These are phyloP conservation scores for Evansstolkia leycettana DNA, from an alignment of 495 filamentous ascomycete species.

Conservation along the genomic window DNA sequence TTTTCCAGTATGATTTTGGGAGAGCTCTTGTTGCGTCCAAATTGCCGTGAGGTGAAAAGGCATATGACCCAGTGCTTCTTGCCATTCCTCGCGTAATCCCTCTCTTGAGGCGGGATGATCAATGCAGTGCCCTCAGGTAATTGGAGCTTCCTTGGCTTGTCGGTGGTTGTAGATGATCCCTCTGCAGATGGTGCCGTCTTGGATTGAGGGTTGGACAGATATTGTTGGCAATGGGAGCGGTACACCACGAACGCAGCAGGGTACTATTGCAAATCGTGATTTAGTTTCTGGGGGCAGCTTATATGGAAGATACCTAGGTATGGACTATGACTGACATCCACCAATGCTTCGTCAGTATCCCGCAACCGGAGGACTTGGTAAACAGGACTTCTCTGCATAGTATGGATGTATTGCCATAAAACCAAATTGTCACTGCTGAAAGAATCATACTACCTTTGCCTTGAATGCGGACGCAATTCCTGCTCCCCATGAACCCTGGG, in stretches of 20 bases:
- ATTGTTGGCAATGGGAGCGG: conserved; percentile 17
- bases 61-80: conserved; percentile 37
- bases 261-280: conserved; percentile 16
- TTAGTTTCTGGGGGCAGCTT: neutral
- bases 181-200: conserved; percentile 5
- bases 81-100: conserved; percentile 6
- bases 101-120: conserved; percentile 28
- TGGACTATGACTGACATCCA: too few species aligned
- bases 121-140: conserved; percentile 27
- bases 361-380: too few species aligned
- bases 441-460: conserved; percentile 20
- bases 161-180: too few species aligned
- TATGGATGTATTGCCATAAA: too few species aligned
- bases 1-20: conserved; percentile 22
- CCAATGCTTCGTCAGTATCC: too few species aligned
- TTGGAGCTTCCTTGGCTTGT: conserved; percentile 2
- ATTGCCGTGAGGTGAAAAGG: conserved; percentile 29
- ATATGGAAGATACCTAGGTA: neutral
- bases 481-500: conserved; percentile 28
- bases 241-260: conserved; percentile 27
- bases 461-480: conserved; percentile 29
- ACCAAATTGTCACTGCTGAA: too few species aligned
- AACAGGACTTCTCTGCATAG: too few species aligned
- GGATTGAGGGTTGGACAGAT: neutral
- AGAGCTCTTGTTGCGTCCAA: conserved; percentile 16